Base-by-base conservation (phyloP, 2,329 filamentous ascomycete genomes). In the Fusarium secorum region DNA sequence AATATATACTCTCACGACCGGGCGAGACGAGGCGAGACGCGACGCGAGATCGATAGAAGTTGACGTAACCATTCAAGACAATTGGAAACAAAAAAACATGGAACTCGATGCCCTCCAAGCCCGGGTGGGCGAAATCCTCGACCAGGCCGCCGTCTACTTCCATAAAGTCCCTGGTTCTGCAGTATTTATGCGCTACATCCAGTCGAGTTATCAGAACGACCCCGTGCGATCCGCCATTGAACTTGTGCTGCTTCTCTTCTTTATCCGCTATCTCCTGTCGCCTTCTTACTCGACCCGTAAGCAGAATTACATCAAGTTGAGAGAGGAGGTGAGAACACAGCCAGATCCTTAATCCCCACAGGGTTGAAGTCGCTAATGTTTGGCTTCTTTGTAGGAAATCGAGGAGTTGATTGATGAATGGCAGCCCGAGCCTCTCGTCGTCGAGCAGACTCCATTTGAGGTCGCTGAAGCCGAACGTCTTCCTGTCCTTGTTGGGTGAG, bases 341-440 rank as follows among this genome's bases (percentile, higher is more conserved):
- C 14, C 28, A 22, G 30, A 45, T 18, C 28, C 20, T 13, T 20
- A 20, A 20, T 36, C 11, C 3, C 14, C 39, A 22, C 39, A 22
- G 15, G 26, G 18, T 32, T 10, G 22, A 26, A 26, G 26, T 52
- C 32, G 42, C 70, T 72, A 58, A 72, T 49, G 3, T 8, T 10
- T 18, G 30, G 32, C n/a, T 32, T 15, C 83, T 64, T 35, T 79
- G 68, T 46, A 85, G 88, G 96, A 99, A 84, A 97, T 99, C 74
- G 96, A 99, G 78, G 96, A 99, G 78, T 83, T 99, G 64, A 93
- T 99, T 45, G 95, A 97, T 60, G 96, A 99, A 74, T 99, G 96
- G 96, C 91, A 90, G 11, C 97, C 96, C 0, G 96, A 99, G 81
- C 95, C 96, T 18, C 87, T 99, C 45, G 95, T 98, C 30, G 85